phyloP scores from a whole-genome alignment of 768 basidiomycete species.

The Lactifluus pinguis region DNA sequence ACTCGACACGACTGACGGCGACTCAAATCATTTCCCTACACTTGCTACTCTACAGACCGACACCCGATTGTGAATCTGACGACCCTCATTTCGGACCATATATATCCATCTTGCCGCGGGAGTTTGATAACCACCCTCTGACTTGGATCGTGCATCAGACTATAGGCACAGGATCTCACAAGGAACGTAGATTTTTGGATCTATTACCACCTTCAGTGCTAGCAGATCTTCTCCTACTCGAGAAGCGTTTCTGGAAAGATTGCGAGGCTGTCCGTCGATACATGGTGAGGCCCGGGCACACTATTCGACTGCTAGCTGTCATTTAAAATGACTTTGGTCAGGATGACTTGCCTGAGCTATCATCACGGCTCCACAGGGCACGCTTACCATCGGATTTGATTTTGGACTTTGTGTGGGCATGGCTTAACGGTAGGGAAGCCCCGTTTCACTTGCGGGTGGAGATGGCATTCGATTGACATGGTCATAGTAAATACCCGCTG shows the following conservation, averaged over 20 bases:
- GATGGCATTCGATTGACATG: conserved; percentile 2
- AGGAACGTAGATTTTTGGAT: conserved; percentile 28
- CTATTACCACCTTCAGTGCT: conserved; percentile 42
- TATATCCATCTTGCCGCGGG: conserved; percentile 62
- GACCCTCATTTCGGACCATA: conserved; percentile 67
- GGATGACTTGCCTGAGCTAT: conserved; percentile 4
- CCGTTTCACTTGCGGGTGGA: conserved; percentile 3
- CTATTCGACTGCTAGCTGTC: neutral
- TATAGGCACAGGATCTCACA: conserved; percentile 16
- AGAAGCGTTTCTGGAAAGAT: conserved; percentile 45
- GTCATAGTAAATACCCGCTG: conserved; percentile 83
- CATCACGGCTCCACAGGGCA: neutral
- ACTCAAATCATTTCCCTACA: conserved; percentile 77
- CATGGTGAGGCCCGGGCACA: conserved; percentile 36
- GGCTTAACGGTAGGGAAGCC: conserved; percentile 67
- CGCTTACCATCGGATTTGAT: conserved; percentile 14
- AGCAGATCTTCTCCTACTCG: conserved; percentile 34
- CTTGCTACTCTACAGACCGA: conserved; percentile 57
- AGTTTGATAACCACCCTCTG: conserved; percentile 77
- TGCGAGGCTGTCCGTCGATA: conserved; percentile 44
- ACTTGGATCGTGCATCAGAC: conserved; percentile 47
- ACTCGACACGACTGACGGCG: conserved; percentile 41
- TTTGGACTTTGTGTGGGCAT: conserved; percentile 74
- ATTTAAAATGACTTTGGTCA: neutral
- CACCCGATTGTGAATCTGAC: conserved; percentile 29